Conservation (phyloP, 139 green algal species). For the Volvox reticuliferus region DNA sequence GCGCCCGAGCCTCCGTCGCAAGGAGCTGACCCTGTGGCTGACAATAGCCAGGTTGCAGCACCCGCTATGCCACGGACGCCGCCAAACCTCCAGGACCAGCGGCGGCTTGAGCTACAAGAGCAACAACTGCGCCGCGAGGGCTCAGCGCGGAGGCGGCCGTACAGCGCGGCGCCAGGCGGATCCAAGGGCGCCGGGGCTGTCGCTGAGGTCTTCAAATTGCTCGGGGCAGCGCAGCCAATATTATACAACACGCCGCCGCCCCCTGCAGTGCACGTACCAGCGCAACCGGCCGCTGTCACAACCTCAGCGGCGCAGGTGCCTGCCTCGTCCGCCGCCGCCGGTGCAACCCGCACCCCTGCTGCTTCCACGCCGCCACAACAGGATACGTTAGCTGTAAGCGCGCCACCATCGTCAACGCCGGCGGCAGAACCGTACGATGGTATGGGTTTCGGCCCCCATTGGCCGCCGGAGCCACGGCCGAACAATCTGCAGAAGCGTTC, state of each 20-base stretch:
- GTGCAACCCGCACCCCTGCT: background rate
- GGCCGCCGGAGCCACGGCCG: background rate
- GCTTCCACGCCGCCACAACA: background rate
- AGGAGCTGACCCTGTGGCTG: too few relatives aligned
- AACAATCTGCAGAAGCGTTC: constrained; percentile 2
- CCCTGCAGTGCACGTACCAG: too few relatives aligned
- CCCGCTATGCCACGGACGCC: background rate
- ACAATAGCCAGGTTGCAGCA: background rate
- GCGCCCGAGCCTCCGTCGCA: background rate
- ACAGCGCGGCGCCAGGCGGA: background rate
- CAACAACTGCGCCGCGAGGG: background rate
- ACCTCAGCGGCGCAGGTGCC: background rate
- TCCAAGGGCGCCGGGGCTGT: background rate
- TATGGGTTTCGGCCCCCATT: constrained; percentile 5
- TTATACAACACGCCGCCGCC: background rate
- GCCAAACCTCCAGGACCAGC: background rate
- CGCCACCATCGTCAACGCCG: background rate
- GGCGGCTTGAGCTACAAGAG: background rate
- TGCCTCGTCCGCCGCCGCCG: background rate
- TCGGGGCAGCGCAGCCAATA: background rate
- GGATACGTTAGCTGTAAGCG: background rate
- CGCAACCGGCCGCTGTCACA: background rate
- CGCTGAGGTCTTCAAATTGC: background rate
- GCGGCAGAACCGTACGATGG: background rate
- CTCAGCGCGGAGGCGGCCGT: background rate